Evolutionary conservation across 139 green algal genomes (phyloP), one percentile per base, ranked within the genome.

Genomic region (Monoraphidium neglectum): DNA sequence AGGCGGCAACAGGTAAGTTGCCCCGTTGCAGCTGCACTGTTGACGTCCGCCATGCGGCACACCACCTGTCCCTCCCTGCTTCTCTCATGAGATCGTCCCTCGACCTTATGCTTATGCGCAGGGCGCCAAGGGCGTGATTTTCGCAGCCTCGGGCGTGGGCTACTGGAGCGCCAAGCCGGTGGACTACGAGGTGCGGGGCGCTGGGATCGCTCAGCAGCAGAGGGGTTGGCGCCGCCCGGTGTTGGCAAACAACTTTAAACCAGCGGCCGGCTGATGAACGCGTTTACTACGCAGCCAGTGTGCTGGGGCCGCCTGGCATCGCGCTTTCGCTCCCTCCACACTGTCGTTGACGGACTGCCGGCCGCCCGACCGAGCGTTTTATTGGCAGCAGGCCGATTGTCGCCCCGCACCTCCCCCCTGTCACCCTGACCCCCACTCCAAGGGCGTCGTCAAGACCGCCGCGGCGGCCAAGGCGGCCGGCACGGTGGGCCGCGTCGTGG

Each of bases 391-490:
- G 4, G 6, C 65, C 38, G 5, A 49, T 28, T 4, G 23, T 59
- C n/a, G n/a, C 38, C 1, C 40, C 46, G 3, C 4, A 35, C 30
- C 23, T 16, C 40, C 21, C 23, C 32, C 16, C 53, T 28, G 33
- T 15, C 18, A 35, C 51, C n/a, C n/a, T n/a, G 28, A 36, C 2
- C 30, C 26, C 32, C 28, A 26, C 28, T 1, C 61, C 47, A 84
- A 91, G 83, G 88, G 88, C 6, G 87, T 92, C 3, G 68, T 30
- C 6, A 90, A 88, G n/a, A 66, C 82, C 15, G 87, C 79, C 1
- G 28, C 74, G 13, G 88, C 77, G 1, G 70, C 74, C 38, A 86
- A 84, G 59, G 76, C 73, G 21, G 26, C 54, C 23, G 74, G 82
- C 33, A 47, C 16, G 0, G 37, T 70, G 23, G 26, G 79, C 5